Evolutionary conservation across 1,139 yeast genomes (phyloP).

Genomic region (Blastobotrys indianensis): DNA sequence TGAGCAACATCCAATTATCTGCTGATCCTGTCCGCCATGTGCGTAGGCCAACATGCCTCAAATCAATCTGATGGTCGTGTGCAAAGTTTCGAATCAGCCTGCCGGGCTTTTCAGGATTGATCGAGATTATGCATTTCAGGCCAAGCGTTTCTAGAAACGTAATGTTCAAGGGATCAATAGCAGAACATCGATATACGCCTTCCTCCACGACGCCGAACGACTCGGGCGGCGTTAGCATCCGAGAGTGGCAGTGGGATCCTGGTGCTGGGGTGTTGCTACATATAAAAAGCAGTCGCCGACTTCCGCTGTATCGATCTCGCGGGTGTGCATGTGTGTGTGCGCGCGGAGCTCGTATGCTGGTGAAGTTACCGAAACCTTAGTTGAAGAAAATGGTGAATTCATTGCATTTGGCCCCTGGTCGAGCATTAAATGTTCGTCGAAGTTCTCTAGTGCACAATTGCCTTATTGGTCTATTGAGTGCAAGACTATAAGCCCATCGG

Average conservation of each 20-base stretch:
- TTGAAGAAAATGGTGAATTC: too few relatives aligned
- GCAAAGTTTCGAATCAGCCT: slow-evolving; percentile 45
- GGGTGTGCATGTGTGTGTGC: too few relatives aligned
- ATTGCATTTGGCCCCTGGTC: too few relatives aligned
- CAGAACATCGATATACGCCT: slow-evolving; percentile 53
- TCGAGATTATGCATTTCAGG: slow-evolving; percentile 58
- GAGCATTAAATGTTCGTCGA: too few relatives aligned
- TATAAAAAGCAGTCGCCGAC: too few relatives aligned
- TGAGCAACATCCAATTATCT: slow-evolving; percentile 31
- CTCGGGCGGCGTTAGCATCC: slow-evolving; percentile 55
- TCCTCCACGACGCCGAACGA: slow-evolving; percentile 56
- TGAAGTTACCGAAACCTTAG: too few relatives aligned
- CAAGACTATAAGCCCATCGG: too few relatives aligned
- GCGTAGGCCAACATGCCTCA: slow-evolving; percentile 35
- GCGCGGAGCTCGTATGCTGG: too few relatives aligned
- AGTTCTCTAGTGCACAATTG: too few relatives aligned
- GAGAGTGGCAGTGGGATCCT: background rate
- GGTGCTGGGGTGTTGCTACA: too few relatives aligned
- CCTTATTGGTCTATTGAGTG: too few relatives aligned
- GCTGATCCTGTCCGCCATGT: slow-evolving; percentile 32
- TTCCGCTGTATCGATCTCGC: too few relatives aligned
- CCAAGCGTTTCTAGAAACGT: slow-evolving; percentile 69
- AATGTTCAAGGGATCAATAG: slow-evolving; percentile 62
- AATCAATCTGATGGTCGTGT: slow-evolving; percentile 29
- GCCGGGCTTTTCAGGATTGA: slow-evolving; percentile 59